A percentile compares a stretch with the other conserved stretches of the same genome.
Evolutionary conservation across 1,139 yeast species (phyloP).

Genomic region (Debaryomyces fabryi): DNA sequence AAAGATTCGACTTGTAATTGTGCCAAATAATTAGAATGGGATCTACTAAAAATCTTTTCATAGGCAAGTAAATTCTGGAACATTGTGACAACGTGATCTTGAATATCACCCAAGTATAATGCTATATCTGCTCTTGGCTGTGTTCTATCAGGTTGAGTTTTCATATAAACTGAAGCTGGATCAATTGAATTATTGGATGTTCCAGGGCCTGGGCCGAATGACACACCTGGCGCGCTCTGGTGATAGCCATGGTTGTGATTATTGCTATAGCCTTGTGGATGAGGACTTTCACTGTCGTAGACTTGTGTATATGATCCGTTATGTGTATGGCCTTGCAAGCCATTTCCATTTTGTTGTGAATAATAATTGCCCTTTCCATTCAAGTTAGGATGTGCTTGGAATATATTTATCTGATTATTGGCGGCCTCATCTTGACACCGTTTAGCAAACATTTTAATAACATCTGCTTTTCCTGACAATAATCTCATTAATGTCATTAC

Average conservation of each 20-base stretch:
- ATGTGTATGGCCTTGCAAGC: conserved; percentile 1
- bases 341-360: neutral
- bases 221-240: neutral
- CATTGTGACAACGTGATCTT: conserved; percentile 41
- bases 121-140: conserved; percentile 85
- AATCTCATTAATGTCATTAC: conserved; percentile 93
- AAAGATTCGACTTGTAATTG: conserved; percentile 29
- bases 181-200: conserved; percentile 19
- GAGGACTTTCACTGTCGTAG: conserved; percentile 23
- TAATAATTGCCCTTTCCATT: conserved; percentile 6
- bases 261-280: conserved; percentile 18
- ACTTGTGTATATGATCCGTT: conserved; percentile 15
- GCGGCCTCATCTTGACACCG: conserved; percentile 78
- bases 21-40: conserved; percentile 29
- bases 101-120: conserved; percentile 92
- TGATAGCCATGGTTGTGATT: neutral
- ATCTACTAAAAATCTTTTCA: conserved; percentile 27
- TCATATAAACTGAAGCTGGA: conserved; percentile 20
- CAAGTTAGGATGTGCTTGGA: conserved; percentile 9
- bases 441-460: conserved; percentile 94
- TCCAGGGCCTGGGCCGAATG: conserved; percentile 15
- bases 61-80: conserved; percentile 27
- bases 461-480: conserved; percentile 94
- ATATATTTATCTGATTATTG: conserved; percentile 7
- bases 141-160: conserved; percentile 31